Percentiles rank a stretch among this genome's conserved stretches.
Evolutionary conservation across 2,329 filamentous ascomycete species (phyloP).

Genomic region (Colletotrichum noveboracense): DNA sequence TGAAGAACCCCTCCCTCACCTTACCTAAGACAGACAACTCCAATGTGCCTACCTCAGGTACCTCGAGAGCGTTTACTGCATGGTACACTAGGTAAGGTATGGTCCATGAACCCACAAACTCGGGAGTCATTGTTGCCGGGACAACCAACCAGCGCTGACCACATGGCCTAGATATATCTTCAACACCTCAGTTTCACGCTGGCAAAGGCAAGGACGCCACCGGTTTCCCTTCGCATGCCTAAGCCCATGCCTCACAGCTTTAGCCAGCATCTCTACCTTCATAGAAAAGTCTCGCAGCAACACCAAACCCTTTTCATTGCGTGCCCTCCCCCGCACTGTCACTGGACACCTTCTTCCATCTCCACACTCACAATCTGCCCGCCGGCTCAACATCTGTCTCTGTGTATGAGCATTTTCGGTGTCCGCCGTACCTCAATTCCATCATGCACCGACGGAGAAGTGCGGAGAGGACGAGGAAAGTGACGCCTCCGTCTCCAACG

Average conservation of each 20-base stretch:
- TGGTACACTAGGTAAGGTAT: background rate
- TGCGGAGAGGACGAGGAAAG: conserved; percentile 52
- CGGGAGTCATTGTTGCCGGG: conserved; percentile 14
- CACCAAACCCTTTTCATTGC: background rate
- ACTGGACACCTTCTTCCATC: background rate
- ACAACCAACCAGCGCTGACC: conserved; percentile 16
- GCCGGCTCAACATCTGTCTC: background rate
- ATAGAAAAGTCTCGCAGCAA: background rate
- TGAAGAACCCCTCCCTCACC: background rate
- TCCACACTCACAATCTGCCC: background rate
- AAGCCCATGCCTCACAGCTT: background rate
- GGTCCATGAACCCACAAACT: background rate
- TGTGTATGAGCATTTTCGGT: background rate
- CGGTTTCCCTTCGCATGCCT: background rate
- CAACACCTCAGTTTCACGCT: background rate
- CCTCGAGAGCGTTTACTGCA: background rate
- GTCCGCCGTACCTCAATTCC: background rate
- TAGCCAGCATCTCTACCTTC: conserved; percentile 8
- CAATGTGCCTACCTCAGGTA: background rate
- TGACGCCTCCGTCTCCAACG: conserved; percentile 64
- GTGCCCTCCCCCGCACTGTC: background rate
- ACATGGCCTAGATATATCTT: conserved; percentile 18
- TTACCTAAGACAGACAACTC: background rate
- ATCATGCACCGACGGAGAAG: conserved; percentile 27
- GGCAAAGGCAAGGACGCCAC: background rate